Evolutionary conservation across 306 rosid genomes (phyloP), one percentile per base, ranked within the genome.

Genomic region (Acacia melanoxylon): DNA sequence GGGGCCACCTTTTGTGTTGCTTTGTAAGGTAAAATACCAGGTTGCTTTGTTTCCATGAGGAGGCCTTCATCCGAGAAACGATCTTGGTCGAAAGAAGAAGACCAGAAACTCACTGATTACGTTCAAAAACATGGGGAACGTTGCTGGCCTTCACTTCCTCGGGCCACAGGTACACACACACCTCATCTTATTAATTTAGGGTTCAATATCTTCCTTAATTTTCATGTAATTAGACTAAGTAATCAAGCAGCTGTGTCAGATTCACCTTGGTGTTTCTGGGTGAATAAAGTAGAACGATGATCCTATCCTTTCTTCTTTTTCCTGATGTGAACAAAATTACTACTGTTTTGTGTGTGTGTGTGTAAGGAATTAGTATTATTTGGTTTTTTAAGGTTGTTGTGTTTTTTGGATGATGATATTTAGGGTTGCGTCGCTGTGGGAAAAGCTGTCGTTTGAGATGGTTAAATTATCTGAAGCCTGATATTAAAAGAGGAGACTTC

Each of bases 361-460:
- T 4, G 44, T 41, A 41, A 41, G 13, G 2, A 16, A 5, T 5
- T 52, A 54, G 4, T 20, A 19, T 6, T 0, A 20, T 54, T 20
- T 17, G 25, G 12, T 54, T 6, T 19, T 1, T 54, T n/a, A 10
- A 10, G 14, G 1, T 58, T n/a, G 63, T 22, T 37, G 41, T 37
- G 41, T 12, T 58, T 58, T 58, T n/a, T 7, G 12, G 63, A 58
- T 10, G 63, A 58, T 22, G 27, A 22, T 22, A 0, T 58, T 22
- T 22, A 89, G 92, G 90, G 72, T 31, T 89, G 79, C 86, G 61
- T 22, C 90, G 92, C 8, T 81, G 86, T 8, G 91, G 91, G 8
- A 88, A 88, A 78, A 86, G 91, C 68, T 88, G 91, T 66, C 48
- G 91, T 48, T 77, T 84, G 72, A 84, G 91, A 54, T 89, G 90